A percentile compares a stretch with the other conserved stretches of the same genome.
Conservation (phyloP, 352 stramenopile genomes). For the Aphanomyces euteiches region DNA sequence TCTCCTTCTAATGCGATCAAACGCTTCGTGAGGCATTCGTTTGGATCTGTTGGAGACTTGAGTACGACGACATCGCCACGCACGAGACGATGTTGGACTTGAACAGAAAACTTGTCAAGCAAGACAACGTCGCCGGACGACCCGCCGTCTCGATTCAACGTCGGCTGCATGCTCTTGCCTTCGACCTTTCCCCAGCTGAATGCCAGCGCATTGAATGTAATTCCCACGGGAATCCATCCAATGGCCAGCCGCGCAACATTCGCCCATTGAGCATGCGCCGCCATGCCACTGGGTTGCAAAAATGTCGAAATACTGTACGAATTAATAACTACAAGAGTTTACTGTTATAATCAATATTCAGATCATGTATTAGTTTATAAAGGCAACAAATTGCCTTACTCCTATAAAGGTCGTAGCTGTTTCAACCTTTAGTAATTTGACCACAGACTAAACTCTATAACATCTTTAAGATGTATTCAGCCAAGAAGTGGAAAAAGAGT, state of each 20-base stretch:
- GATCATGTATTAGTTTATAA: not conserved
- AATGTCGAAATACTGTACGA: not conserved
- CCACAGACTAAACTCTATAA: no score
- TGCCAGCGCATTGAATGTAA: conserved; percentile 68
- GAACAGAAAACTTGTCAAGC: conserved; percentile 82
- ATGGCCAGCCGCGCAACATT: conserved; percentile 4
- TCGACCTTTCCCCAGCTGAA: conserved; percentile 71
- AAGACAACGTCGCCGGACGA: conserved; percentile 49
- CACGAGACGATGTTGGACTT: conserved; percentile 56
- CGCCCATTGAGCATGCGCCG: not conserved
- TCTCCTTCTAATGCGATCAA: conserved; percentile 74
- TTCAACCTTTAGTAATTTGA: no score
- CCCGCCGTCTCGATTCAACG: conserved; percentile 46
- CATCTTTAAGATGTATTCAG: no score
- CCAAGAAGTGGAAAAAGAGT: no score
- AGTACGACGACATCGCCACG: conserved; percentile 80
- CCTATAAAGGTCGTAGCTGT: no score
- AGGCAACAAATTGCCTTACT: not conserved
- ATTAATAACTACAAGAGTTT: not conserved
- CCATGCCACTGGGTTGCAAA: not conserved
- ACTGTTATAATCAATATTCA: not conserved
- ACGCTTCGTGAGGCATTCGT: conserved; percentile 71
- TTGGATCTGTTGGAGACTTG: conserved; percentile 51
- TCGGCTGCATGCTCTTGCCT: conserved; percentile 79
- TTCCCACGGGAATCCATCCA: conserved; percentile 67